Evolutionary conservation across 352 stramenopile genomes (phyloP).

Genomic region (Phytophthora sojae): DNA sequence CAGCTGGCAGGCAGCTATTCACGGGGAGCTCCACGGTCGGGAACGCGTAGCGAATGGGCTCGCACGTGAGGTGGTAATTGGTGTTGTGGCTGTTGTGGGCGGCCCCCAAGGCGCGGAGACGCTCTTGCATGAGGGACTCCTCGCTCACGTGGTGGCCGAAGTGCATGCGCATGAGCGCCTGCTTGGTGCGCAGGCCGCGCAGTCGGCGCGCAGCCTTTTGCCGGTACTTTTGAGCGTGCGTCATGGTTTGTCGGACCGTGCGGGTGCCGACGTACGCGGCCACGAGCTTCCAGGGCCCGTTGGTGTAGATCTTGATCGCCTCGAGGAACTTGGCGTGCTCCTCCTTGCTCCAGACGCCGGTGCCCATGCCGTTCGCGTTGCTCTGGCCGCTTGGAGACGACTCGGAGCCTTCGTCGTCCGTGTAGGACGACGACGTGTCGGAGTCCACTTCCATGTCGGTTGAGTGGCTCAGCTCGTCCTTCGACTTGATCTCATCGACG

Average conservation of each 20-base stretch:
- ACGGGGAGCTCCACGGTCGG: background rate
- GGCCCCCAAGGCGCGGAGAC: slow-evolving; percentile 47
- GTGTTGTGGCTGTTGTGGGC: slow-evolving; percentile 1
- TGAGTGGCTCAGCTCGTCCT: slow-evolving; percentile 16
- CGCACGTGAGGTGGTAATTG: slow-evolving; percentile 5
- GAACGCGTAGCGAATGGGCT: slow-evolving; percentile 15
- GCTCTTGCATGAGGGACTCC: slow-evolving; percentile 71
- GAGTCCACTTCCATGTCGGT: slow-evolving; percentile 21
- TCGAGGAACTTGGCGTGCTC: slow-evolving; percentile 79
- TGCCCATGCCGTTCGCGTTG: slow-evolving; percentile 33
- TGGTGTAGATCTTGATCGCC: slow-evolving; percentile 76
- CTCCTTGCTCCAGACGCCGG: slow-evolving; percentile 66
- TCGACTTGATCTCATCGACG: slow-evolving; percentile 3
- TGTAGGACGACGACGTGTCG: slow-evolving; percentile 30
- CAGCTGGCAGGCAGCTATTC: background rate
- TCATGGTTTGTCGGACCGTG: slow-evolving; percentile 81
- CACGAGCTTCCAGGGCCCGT: slow-evolving; percentile 74
- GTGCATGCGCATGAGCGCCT: slow-evolving; percentile 80
- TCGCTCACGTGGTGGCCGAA: slow-evolving; percentile 69
- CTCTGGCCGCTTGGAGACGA: slow-evolving; percentile 19
- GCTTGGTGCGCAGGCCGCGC: slow-evolving; percentile 69
- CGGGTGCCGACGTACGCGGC: slow-evolving; percentile 71
- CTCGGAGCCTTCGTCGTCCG: slow-evolving; percentile 31
- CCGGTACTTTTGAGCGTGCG: slow-evolving; percentile 78
- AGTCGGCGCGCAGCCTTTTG: slow-evolving; percentile 68